Conservation (phyloP, 345 rosid species). For the Xanthoceras sorbifolium region DNA sequence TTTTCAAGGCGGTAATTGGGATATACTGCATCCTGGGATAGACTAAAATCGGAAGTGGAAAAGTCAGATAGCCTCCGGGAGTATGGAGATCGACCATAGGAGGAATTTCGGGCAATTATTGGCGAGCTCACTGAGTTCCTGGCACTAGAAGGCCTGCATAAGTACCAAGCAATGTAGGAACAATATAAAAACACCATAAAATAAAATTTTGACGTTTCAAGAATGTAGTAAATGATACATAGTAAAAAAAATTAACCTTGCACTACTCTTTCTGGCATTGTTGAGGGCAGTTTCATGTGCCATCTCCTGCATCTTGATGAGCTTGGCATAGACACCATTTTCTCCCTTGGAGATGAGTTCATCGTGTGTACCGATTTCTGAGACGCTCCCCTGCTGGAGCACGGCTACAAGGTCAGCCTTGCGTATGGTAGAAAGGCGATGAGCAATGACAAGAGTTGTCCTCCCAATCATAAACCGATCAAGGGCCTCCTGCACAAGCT, state of each 20-base stretch:
- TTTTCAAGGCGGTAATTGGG: constrained; percentile 82
- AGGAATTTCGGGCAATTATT: constrained; percentile 87
- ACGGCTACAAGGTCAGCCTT: constrained; percentile 98
- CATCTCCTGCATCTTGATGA: constrained; percentile 88
- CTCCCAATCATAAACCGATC: constrained; percentile 99
- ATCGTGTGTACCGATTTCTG: constrained; percentile 90
- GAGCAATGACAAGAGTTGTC: constrained; percentile 95
- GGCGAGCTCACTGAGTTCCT: constrained; percentile 98
- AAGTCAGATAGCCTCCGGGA: constrained; percentile 94
- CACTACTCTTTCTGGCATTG: constrained; percentile 97
- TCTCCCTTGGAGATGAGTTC: constrained; percentile 90
- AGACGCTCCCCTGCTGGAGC: constrained; percentile 92
- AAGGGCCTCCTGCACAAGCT: constrained; percentile 94
- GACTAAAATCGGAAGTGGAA: constrained; percentile 96
- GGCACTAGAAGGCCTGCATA: constrained; percentile 93
- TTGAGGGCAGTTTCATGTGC: constrained; percentile 95
- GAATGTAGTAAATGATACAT: constrained; percentile 5
- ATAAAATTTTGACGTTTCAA: not conserved
- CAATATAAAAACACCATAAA: not conserved
- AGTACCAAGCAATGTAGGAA: no score
- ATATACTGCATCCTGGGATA: constrained; percentile 75
- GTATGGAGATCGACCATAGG: constrained; percentile 95
- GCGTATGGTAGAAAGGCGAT: constrained; percentile 93
- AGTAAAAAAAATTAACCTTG: constrained; percentile 58
- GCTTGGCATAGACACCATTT: constrained; percentile 87